Conservation (phyloP, 495 filamentous ascomycete genomes). For the Delitschia confertaspora region DNA sequence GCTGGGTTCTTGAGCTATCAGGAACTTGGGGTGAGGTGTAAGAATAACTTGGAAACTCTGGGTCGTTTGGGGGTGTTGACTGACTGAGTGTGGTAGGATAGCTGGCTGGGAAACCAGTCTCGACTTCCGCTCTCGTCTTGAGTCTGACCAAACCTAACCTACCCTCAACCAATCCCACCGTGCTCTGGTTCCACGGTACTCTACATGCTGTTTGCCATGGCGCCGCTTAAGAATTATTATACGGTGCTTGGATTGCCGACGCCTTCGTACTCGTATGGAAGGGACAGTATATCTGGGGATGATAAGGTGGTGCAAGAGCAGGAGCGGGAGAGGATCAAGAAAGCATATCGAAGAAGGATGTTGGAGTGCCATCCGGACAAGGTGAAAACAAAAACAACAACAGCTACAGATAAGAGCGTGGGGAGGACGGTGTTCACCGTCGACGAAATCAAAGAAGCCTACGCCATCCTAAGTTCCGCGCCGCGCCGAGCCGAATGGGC, state of each 20-base stretch:
- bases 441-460: slow-evolving; percentile 19
- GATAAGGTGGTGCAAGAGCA: too few species aligned
- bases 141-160: not conserved
- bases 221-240: slow-evolving; percentile 11
- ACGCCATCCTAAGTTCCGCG: not conserved
- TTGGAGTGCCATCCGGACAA: slow-evolving; percentile 22
- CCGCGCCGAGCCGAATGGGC: not conserved
- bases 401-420: not conserved
- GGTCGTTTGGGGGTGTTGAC: too few species aligned
- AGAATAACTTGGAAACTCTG: too few species aligned
- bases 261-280: too few species aligned
- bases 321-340: not conserved
- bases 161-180: not conserved
- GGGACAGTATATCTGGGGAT: too few species aligned
- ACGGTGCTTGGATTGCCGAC: slow-evolving; percentile 8
- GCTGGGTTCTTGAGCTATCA: too few species aligned
- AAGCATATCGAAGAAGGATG: slow-evolving; percentile 10
- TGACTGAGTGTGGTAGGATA: too few species aligned
- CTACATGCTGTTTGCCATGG: not conserved
- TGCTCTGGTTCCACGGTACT: not conserved
- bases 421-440: slow-evolving; percentile 6
- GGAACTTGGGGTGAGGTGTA: too few species aligned
- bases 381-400: not conserved
- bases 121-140: too few species aligned
- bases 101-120: too few species aligned